Percentiles rank a stretch among this genome's conserved stretches.
Evolutionary conservation across 2,329 filamentous ascomycete genomes (phyloP).

Genomic region (Pseudodiploospora longispora): DNA sequence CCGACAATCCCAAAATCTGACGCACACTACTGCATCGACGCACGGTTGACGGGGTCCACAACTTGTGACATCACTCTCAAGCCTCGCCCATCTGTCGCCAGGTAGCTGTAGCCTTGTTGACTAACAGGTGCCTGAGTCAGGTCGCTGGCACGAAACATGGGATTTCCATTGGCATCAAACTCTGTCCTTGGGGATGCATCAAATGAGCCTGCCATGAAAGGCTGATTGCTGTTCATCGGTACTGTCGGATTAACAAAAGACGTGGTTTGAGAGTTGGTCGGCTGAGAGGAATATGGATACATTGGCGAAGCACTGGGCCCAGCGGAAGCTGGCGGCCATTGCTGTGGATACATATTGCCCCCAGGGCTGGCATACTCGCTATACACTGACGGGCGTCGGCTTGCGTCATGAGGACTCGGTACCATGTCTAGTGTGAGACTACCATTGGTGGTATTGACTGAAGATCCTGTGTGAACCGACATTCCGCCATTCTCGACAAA

Average conservation of each 20-base stretch:
- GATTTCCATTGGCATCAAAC: conserved; percentile 22
- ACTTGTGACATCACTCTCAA: conserved; percentile 20
- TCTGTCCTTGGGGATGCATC: conserved; percentile 24
- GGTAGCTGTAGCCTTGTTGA: conserved; percentile 25
- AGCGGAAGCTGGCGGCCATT: conserved; percentile 37
- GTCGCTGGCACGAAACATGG: conserved; percentile 26
- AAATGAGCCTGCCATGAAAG: conserved; percentile 27
- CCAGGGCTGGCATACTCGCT: conserved; percentile 38
- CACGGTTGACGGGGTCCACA: conserved; percentile 22
- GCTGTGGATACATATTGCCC: conserved; percentile 31
- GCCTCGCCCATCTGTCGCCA: conserved; percentile 24
- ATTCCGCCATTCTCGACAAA: conserved; percentile 32
- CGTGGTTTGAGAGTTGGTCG: conserved; percentile 20
- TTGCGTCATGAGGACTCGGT: conserved; percentile 34
- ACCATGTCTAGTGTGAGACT: conserved; percentile 39
- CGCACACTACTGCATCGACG: conserved; percentile 16
- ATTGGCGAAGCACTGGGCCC: conserved; percentile 33
- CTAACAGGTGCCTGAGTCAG: conserved; percentile 21
- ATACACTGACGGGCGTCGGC: conserved; percentile 38
- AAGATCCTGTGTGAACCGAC: conserved; percentile 22
- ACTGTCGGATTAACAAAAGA: conserved; percentile 25
- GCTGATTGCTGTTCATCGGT: conserved; percentile 22
- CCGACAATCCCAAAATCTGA: not conserved
- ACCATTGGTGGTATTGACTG: conserved; percentile 25
- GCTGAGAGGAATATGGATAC: conserved; percentile 38